A percentile compares a stretch with the other conserved stretches of the same genome.
Conservation (phyloP, 306 rosid species). For the Castanospermum australe region DNA sequence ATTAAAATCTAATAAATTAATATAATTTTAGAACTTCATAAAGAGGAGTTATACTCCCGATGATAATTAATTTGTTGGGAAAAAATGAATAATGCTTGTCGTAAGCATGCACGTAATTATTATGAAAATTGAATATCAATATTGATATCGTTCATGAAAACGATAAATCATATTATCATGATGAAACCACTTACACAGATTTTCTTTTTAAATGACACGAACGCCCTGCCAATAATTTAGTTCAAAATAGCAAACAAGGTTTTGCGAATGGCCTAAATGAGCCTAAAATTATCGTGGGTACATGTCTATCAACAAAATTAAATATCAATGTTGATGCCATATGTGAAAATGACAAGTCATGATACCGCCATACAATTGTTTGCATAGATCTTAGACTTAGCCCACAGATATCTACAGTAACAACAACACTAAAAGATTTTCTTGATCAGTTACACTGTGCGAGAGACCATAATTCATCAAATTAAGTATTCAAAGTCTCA, state of each 20-base stretch:
- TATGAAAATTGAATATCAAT: conserved; percentile 14
- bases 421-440: neutral
- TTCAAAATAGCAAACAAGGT: neutral
- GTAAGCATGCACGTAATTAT: too few species aligned
- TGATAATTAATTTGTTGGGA: too few species aligned
- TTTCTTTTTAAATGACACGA: neutral
- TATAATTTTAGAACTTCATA: too few species aligned
- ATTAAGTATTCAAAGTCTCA: neutral
- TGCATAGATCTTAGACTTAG: neutral
- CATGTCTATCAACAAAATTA: neutral
- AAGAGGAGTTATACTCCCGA: too few species aligned
- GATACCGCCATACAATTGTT: neutral
- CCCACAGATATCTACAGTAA: neutral
- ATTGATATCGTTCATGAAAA: conserved; percentile 2
- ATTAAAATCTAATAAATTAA: too few species aligned
- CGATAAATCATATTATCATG: neutral
- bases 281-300: neutral
- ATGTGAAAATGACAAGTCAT: conserved; percentile 2
- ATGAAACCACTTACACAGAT: neutral
- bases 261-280: neutral
- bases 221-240: neutral
- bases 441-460: too few species aligned
- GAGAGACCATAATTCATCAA: neutral
- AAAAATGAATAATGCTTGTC: too few species aligned
- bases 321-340: neutral